Conservation (phyloP, 331 rosid genomes). For the Quercus tomentella region DNA sequence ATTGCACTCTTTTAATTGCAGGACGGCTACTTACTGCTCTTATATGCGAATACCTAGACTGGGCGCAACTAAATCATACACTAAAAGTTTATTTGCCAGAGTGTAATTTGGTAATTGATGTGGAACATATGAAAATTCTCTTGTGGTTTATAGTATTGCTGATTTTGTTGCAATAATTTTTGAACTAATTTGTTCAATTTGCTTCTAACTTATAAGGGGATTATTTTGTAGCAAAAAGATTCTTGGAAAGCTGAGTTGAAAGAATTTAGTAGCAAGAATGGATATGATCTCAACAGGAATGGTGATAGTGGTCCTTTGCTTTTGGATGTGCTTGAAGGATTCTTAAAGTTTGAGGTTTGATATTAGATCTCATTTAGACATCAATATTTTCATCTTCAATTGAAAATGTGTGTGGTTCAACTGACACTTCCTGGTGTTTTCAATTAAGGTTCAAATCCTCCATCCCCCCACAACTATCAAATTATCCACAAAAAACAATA, state of each 20-base stretch:
- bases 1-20: slow-evolving; percentile 28
- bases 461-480: no score
- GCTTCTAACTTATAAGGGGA: background rate
- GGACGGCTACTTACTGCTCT: slow-evolving; percentile 92
- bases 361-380: slow-evolving; percentile 1
- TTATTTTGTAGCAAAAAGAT: slow-evolving; percentile 76
- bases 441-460: no score
- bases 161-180: background rate
- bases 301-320: slow-evolving; percentile 92
- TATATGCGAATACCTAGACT: slow-evolving; percentile 93
- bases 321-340: slow-evolving; percentile 97
- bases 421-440: no score
- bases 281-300: slow-evolving; percentile 89
- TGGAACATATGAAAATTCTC: background rate
- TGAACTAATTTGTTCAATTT: background rate
- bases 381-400: background rate
- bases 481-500: no score
- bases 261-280: slow-evolving; percentile 90
- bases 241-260: slow-evolving; percentile 90
- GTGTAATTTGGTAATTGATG: slow-evolving; percentile 82
- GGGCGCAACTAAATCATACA: slow-evolving; percentile 96
- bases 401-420: background rate
- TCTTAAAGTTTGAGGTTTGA: slow-evolving; percentile 93
- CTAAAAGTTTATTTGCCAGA: slow-evolving; percentile 93
- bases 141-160: background rate